phyloP scores from a whole-genome alignment of 176 grass and related monocot genomes.

The Carex littledalei region DNA sequence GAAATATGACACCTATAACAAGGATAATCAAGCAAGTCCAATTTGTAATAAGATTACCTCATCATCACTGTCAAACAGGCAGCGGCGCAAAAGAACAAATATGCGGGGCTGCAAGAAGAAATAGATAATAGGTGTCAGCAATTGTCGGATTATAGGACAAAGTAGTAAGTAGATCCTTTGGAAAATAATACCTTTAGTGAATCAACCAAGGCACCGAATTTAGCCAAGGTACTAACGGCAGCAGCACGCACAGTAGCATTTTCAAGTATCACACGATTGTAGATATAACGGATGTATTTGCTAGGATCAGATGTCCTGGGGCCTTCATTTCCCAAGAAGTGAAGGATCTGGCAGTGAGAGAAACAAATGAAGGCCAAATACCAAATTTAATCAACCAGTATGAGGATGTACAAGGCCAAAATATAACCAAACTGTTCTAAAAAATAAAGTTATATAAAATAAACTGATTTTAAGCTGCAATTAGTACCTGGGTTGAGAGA shows the following conservation, averaged over 20 bases:
- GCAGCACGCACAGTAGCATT: constrained; percentile 97
- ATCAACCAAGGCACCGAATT: constrained; percentile 90
- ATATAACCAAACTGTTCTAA: neutral
- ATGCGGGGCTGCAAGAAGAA: constrained; percentile 81
- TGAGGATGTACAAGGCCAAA: neutral
- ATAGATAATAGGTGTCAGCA: constrained; percentile 17
- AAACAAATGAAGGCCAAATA: neutral
- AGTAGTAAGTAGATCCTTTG: neutral
- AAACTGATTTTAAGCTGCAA: neutral
- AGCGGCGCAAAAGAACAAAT: constrained; percentile 90
- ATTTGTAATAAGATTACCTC: constrained; percentile 46
- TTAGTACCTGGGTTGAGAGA: constrained; percentile 85
- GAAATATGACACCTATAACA: neutral
- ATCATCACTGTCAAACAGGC: constrained; percentile 97
- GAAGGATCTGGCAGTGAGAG: constrained; percentile 58
- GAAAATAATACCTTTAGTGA: constrained; percentile 70
- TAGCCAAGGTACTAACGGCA: constrained; percentile 94
- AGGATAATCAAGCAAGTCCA: neutral
- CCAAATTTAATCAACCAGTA: constrained; percentile 8
- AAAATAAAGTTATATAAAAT: neutral
- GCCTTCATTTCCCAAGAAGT: constrained; percentile 98
- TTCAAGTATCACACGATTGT: constrained; percentile 98
- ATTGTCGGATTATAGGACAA: neutral
- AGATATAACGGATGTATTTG: constrained; percentile 98
- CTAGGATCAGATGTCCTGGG: constrained; percentile 94